These are phyloP conservation scores for Oxytropis ochrocephala DNA, from an alignment of 306 rosid species.

Conservation along the genomic window DNA sequence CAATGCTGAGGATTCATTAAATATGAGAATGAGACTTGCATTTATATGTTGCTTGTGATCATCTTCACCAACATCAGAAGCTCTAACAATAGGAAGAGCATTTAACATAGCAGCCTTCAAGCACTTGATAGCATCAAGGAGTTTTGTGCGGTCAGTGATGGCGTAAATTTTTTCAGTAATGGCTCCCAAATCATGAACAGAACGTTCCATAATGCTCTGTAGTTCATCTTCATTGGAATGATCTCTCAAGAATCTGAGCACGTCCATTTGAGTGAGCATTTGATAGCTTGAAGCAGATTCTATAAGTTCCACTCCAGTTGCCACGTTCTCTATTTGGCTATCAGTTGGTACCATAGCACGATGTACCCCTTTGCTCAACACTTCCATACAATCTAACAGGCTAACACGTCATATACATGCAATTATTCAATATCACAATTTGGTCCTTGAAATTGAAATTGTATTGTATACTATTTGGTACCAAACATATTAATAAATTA, in stretches of 20 bases:
- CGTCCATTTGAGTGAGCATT: slow-evolving; percentile 84
- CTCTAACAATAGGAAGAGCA: slow-evolving; percentile 69
- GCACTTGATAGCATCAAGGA: slow-evolving; percentile 63
- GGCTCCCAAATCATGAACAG: slow-evolving; percentile 49
- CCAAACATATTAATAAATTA: too few species aligned
- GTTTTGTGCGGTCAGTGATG: slow-evolving; percentile 57
- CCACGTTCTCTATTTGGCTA: slow-evolving; percentile 32
- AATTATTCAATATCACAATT: too few species aligned
- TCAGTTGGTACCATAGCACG: slow-evolving; percentile 70
- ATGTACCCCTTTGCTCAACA: slow-evolving; percentile 91
- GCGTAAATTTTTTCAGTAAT: slow-evolving; percentile 51
- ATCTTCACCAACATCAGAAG: slow-evolving; percentile 31
- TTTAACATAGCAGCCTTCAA: slow-evolving; percentile 52
- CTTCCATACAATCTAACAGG: slow-evolving; percentile 81
- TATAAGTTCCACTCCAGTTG: slow-evolving; percentile 57
- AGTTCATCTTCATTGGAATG: slow-evolving; percentile 27
- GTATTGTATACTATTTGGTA: too few species aligned
- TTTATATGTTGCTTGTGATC: slow-evolving; percentile 55
- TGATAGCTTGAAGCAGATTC: slow-evolving; percentile 64
- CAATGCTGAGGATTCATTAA: too few species aligned
- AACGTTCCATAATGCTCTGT: slow-evolving; percentile 9
- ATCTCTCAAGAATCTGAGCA: slow-evolving; percentile 49
- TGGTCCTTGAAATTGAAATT: too few species aligned
- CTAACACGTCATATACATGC: slow-evolving; percentile 19
- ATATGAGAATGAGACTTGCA: slow-evolving; percentile 23